A percentile compares a stretch with the other conserved stretches of the same genome.
Evolutionary conservation across 192 early-diverging fungal genomes (phyloP).

Genomic region (Coemansia sp.): DNA sequence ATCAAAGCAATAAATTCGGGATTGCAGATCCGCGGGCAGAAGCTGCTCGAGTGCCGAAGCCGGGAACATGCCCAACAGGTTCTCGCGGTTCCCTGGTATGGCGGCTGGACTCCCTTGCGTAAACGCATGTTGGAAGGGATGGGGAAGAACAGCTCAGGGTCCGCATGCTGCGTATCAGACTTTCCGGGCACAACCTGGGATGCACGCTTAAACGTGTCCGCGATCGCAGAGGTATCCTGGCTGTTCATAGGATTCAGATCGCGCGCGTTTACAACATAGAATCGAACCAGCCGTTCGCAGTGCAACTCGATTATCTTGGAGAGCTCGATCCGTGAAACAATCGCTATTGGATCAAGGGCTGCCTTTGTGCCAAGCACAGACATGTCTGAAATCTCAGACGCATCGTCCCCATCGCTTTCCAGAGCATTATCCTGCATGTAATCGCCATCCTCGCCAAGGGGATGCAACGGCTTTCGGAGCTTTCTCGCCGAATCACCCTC

Average conservation of each 20-base stretch:
- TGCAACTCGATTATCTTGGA: slow-evolving; percentile 4
- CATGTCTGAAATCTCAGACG: background rate
- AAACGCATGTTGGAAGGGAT: slow-evolving; percentile 28
- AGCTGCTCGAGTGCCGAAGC: slow-evolving; percentile 3
- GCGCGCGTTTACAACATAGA: background rate
- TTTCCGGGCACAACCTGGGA: background rate
- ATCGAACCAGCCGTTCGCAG: background rate
- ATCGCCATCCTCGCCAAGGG: slow-evolving; percentile 2
- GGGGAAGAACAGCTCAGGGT: slow-evolving; percentile 25
- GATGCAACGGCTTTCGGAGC: background rate
- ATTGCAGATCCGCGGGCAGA: slow-evolving; percentile 23
- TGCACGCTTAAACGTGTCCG: background rate
- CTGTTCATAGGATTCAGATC: background rate
- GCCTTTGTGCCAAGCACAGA: background rate
- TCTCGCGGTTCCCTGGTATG: slow-evolving; percentile 12
- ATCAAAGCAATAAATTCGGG: slow-evolving; percentile 9
- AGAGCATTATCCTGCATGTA: slow-evolving; percentile 1
- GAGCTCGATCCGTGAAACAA: slow-evolving; percentile 3
- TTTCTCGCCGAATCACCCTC: background rate
- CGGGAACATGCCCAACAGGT: background rate
- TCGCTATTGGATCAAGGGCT: background rate
- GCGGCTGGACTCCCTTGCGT: slow-evolving; percentile 1
- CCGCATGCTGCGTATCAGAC: background rate
- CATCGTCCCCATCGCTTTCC: slow-evolving; percentile 11
- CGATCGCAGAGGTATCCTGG: background rate